These are phyloP conservation scores for Fusarium sambucinum DNA, from an alignment of 2,329 filamentous ascomycete genomes.

Conservation along the genomic window DNA sequence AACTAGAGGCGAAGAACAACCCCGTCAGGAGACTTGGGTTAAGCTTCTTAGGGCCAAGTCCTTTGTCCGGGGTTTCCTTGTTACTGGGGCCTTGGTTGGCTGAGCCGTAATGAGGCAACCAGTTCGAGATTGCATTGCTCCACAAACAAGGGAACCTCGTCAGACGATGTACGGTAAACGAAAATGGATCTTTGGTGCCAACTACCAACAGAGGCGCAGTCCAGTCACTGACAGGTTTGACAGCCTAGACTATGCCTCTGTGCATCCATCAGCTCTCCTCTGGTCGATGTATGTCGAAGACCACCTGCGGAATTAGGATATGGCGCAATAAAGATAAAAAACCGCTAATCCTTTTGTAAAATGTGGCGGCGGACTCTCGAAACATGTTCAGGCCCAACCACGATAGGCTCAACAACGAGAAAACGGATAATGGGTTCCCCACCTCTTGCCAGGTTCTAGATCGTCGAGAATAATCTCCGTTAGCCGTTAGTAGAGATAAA, in stretches of 20 bases:
- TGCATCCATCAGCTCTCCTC: background rate
- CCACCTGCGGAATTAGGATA: background rate
- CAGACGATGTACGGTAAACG: slow-evolving; percentile 34
- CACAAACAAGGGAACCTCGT: slow-evolving; percentile 1
- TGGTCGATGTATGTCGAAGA: background rate
- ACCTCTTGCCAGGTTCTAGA: slow-evolving; percentile 13
- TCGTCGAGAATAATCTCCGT: slow-evolving; percentile 10
- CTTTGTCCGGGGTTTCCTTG: accelerated
- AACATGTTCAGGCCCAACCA: background rate
- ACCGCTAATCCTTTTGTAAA: background rate
- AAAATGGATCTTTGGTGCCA: slow-evolving; percentile 17
- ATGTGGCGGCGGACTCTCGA: background rate
- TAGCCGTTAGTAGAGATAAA: slow-evolving; percentile 16
- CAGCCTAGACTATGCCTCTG: background rate
- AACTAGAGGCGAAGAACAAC: slow-evolving; percentile 2
- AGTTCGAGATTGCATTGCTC: slow-evolving; percentile 22
- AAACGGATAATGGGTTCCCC: background rate
- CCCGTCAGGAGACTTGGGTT: slow-evolving; percentile 5
- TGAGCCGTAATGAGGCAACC: slow-evolving; percentile 10
- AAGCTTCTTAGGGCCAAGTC: slow-evolving; percentile 1
- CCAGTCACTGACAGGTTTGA: background rate
- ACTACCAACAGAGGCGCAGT: background rate
- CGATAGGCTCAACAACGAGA: background rate
- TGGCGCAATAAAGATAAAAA: background rate
- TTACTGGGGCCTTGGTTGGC: background rate